Evolutionary conservation across 192 early-diverging fungal genomes (phyloP).

Genomic region (Coemansia sp.): DNA sequence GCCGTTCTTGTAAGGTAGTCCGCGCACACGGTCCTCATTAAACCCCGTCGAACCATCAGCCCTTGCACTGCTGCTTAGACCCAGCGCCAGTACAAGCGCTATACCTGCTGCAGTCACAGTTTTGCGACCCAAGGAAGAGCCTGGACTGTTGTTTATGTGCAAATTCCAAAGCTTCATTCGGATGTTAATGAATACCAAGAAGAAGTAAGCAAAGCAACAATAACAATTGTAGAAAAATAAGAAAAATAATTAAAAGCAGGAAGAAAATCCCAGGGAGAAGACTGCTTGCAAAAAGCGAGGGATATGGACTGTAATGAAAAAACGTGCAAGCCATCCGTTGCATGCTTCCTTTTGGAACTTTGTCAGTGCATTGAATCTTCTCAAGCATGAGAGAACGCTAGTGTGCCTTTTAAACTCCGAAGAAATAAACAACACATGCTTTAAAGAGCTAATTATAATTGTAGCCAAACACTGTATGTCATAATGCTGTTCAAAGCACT

Average conservation of each 20-base stretch:
- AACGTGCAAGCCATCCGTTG: not conserved
- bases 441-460: no score
- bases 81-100: conserved; percentile 1
- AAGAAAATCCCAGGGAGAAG: not conserved
- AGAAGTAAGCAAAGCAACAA: not conserved
- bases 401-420: no score
- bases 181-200: not conserved
- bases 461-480: no score
- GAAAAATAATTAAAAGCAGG: not conserved
- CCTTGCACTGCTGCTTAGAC: not conserved
- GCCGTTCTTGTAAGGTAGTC: conserved; percentile 48
- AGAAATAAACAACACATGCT: no score
- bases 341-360: no score
- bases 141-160: not conserved
- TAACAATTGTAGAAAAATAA: not conserved
- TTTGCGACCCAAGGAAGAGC: not conserved
- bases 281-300: not conserved
- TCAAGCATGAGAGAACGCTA: no score
- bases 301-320: not conserved
- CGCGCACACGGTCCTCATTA: conserved; percentile 32
- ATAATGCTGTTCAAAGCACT: no score
- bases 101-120: not conserved
- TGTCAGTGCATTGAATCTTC: no score
- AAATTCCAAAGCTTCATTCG: conserved; percentile 1
- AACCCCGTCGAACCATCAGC: not conserved